A percentile compares a stretch with the other conserved stretches of the same genome.
phyloP scores from a whole-genome alignment of 768 basidiomycete species.

The Serendipita sp. region DNA sequence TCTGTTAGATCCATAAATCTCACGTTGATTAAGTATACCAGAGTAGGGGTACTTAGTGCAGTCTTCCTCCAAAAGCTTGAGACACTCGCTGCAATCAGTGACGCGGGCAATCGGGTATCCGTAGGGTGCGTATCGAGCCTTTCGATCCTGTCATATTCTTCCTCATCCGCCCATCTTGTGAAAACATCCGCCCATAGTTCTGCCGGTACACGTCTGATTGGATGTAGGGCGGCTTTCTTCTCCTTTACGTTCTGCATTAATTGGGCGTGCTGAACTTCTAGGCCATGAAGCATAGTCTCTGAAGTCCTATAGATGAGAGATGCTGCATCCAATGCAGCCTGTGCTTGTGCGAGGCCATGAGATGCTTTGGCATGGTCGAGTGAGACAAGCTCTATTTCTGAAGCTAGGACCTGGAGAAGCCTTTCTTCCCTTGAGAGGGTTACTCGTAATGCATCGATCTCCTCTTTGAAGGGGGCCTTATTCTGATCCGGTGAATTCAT shows the following conservation, averaged over 20 bases:
- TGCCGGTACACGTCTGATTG: conserved; percentile 1
- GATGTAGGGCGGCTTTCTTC: not conserved
- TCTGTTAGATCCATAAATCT: not conserved
- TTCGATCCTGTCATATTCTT: not conserved
- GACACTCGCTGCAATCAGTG: not conserved
- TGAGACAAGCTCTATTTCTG: not conserved
- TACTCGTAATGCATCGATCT: not conserved
- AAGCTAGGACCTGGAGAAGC: not conserved
- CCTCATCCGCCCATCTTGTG: conserved; percentile 1
- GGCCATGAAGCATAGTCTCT: not conserved
- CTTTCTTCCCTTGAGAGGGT: not conserved
- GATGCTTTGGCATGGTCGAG: not conserved
- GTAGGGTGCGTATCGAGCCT: not conserved
- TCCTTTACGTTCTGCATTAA: not conserved
- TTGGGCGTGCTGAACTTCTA: not conserved
- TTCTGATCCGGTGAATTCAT: not conserved
- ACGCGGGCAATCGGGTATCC: not conserved
- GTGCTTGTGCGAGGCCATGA: not conserved
- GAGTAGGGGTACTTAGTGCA: not conserved
- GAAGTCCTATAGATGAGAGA: not conserved
- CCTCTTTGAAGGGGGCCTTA: not conserved
- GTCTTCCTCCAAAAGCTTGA: conserved; percentile 1
- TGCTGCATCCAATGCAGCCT: not conserved
- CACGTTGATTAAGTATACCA: not conserved
- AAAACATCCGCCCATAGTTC: not conserved